phyloP scores from a whole-genome alignment of 352 stramenopile species.

The Halophytophthora batemanensis region DNA sequence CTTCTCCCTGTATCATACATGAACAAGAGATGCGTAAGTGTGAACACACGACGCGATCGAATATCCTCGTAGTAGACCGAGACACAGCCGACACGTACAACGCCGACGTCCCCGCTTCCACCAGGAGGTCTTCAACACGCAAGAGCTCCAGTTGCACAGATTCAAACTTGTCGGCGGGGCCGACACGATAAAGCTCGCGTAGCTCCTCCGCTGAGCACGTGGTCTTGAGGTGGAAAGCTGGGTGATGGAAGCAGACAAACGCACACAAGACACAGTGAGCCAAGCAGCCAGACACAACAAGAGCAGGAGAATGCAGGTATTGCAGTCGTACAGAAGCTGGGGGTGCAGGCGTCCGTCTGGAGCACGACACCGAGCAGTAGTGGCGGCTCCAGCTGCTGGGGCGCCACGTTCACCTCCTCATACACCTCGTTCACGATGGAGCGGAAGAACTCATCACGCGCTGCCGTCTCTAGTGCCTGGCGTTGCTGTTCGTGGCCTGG shows the following conservation, averaged over 20 bases:
- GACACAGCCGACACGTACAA: slow-evolving; percentile 24
- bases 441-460: slow-evolving; percentile 49
- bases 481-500: slow-evolving; percentile 1
- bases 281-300: slow-evolving; percentile 1
- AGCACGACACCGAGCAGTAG: slow-evolving; percentile 68
- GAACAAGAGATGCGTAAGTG: not conserved
- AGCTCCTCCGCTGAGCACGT: slow-evolving; percentile 32
- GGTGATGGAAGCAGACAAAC: not conserved
- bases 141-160: slow-evolving; percentile 54
- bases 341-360: slow-evolving; percentile 65
- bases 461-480: slow-evolving; percentile 25
- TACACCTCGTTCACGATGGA: slow-evolving; percentile 75
- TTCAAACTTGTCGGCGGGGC: slow-evolving; percentile 55
- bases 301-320: not conserved
- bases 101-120: slow-evolving; percentile 4
- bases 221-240: slow-evolving; percentile 63
- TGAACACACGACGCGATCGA: not conserved
- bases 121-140: slow-evolving; percentile 30
- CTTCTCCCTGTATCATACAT: slow-evolving; percentile 21
- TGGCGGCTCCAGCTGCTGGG: slow-evolving; percentile 35
- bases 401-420: slow-evolving; percentile 72
- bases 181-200: slow-evolving; percentile 34
- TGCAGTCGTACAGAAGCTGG: slow-evolving; percentile 62
- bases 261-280: slow-evolving; percentile 1
- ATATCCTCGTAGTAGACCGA: not conserved